Evolutionary conservation across 345 rosid species (phyloP), one percentile per base, ranked within the genome.

Genomic region (Arabidopsis thaliana): DNA sequence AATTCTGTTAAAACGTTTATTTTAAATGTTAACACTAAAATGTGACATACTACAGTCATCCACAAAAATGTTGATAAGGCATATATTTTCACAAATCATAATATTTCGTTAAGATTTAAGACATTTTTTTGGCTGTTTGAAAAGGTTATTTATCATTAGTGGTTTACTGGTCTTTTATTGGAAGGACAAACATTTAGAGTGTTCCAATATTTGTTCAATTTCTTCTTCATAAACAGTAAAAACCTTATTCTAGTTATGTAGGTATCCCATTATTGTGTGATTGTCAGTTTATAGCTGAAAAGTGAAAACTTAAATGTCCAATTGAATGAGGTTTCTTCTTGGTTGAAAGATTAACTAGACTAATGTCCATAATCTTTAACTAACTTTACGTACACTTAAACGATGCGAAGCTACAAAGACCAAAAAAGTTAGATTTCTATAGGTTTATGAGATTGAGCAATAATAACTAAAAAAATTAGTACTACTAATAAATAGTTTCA

Each of bases 311-410:
- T 75, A 41, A 53, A 69, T 69, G 65, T 34, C 65, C 65, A 76
- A 76, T 62, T 76, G 41, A 62, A 69, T 62, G 74, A 61, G 75
- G 59, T 76, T 76, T 76, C 79, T 61, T 69, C 79, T 61, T 69
- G 70, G 65, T 61, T 50, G n/a, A 36, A 59, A 34, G 57, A 61
- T 69, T 11, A 6, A 33, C 38, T 22, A 59, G 30, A 49, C 28
- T 49, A 74, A 49, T 67, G 67, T 67, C 63, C 74, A 61, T 68
- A 68, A 67, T 51, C 41, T 60, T 51, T 16, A 32, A 60, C 28
- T 51, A 68, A 68, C 64, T 61, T 69, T 60, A 76, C 57, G 79
- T 52, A 53, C 70, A 76, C 79, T 76, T 69, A 41, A 75, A 75
- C 79, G 51, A 75, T 22, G 30, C 49, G 49, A 22, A 14, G 38